Base-by-base conservation (phyloP, 352 stramenopile genomes). In the Globisporangium apiculatum region DNA sequence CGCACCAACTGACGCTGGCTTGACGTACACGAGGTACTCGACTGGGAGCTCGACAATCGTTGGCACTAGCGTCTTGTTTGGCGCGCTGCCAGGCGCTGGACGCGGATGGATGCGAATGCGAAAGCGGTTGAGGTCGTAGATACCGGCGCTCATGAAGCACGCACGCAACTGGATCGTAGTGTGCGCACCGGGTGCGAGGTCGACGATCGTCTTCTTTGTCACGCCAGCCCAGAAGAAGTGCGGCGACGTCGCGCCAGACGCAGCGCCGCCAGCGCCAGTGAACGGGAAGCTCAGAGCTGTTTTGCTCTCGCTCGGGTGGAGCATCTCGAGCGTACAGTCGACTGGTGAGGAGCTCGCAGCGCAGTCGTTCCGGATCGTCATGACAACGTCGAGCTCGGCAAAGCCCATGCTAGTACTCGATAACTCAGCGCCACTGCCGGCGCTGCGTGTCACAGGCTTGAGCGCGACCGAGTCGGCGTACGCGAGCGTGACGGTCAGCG, bases 111-210 rank as follows among this genome's bases (percentile, higher is more conserved):
- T 62, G 3, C 78, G 59, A 48, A 91, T 79, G 18, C 82, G 79
- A 61, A 91, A 87, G 7, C 79, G 81, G 58, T 95, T 95, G 12
- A 95, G 60, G 57, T 95, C 83, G 67, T 89, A 95, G 37, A 94
- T 71, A 10, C 85, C 85, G 2, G 85, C 60, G 17, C 63, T 67
- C 53, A 84, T 70, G 48, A 95, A 95, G 51, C 81, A 91, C 31
- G 85, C 85, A 37, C 76, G 79, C 17, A 95, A 62, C 36, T 72
- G 69, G 57, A 95, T 75, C 46, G 72, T 66, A 18, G 75, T 64
- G 10, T 58, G 57, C 7, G 62, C 69, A 37, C 72, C 79, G 3
- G 85, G 76, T 31, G 69, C 52, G 48, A 93, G 82, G n/a, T 66
- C 61, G 9, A 47, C 51, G 35, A 93, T 54, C 8, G 65, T 79